phyloP scores from a whole-genome alignment of 352 stramenopile genomes.

The Globisporangium viniferum region DNA sequence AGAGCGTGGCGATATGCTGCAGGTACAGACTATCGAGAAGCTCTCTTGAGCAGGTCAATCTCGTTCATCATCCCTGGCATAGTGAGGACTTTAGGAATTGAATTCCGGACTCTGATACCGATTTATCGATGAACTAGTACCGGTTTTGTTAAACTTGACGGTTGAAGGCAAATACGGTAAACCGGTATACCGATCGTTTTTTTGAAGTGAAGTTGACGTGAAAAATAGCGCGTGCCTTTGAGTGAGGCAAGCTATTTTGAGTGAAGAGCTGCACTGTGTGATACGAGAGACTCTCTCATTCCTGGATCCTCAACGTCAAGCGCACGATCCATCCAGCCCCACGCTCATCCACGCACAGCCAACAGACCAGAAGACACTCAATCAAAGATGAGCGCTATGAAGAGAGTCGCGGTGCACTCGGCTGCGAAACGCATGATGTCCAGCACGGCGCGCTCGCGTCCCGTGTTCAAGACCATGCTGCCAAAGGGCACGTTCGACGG shows the following conservation, averaged over 20 bases:
- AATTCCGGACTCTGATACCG: too few species aligned
- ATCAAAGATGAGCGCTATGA: not conserved
- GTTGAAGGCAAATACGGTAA: too few species aligned
- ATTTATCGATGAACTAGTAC: too few species aligned
- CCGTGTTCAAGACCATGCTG: conserved; percentile 64
- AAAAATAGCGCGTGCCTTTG: not conserved
- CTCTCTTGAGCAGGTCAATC: too few species aligned
- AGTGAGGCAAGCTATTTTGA: not conserved
- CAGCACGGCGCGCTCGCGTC: conserved; percentile 21
- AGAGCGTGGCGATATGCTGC: too few species aligned
- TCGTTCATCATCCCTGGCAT: too few species aligned
- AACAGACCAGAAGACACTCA: not conserved
- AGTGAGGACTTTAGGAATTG: too few species aligned
- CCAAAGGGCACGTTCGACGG: conserved; percentile 60
- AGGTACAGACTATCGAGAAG: too few species aligned
- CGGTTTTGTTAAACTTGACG: too few species aligned
- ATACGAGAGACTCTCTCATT: not conserved
- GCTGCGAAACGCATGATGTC: conserved; percentile 7
- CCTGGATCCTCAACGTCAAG: not conserved
- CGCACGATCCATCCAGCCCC: not conserved
- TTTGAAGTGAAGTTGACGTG: conserved; percentile 5
- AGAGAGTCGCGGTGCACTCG: not conserved
- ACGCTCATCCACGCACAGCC: not conserved
- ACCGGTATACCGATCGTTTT: not conserved
- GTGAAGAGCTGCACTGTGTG: not conserved